Conservation (phyloP, 148 eudicot species). For the Amaranthus hypochondriacus region DNA sequence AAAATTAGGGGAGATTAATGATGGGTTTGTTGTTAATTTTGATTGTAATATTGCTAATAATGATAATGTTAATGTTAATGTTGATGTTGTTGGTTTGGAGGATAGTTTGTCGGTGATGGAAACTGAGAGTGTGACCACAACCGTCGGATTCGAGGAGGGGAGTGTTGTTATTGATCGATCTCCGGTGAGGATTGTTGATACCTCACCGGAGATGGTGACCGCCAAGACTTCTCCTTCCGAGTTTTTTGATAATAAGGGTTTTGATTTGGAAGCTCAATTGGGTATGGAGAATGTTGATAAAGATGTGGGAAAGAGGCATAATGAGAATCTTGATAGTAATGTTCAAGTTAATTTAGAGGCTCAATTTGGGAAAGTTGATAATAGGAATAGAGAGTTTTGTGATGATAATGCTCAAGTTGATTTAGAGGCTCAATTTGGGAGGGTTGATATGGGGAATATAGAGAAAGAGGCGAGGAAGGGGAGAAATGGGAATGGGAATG, state of each 20-base stretch:
- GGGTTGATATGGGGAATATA: constrained; percentile 1
- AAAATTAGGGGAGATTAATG: constrained; percentile 38
- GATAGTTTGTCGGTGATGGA: constrained; percentile 61
- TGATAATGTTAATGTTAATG: constrained; percentile 14
- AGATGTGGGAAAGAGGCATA: constrained; percentile 23
- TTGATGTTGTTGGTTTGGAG: constrained; percentile 34
- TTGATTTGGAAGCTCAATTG: constrained; percentile 44
- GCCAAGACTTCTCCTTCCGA: constrained; percentile 42
- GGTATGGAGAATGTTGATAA: constrained; percentile 16
- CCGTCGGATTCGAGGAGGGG: constrained; percentile 56
- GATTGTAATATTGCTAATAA: constrained; percentile 3
- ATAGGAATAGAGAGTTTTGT: not conserved
- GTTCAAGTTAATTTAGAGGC: constrained; percentile 2
- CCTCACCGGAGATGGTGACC: constrained; percentile 59
- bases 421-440: constrained; percentile 9
- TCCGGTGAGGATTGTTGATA: constrained; percentile 50
- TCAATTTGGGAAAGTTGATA: constrained; percentile 1
- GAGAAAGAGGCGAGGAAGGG: constrained; percentile 22
- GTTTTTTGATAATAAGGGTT: constrained; percentile 34
- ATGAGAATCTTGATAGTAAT: constrained; percentile 13
- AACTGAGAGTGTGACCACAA: constrained; percentile 62
- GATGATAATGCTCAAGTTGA: too few relatives aligned
- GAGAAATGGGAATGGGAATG: constrained; percentile 32
- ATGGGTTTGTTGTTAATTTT: constrained; percentile 14
- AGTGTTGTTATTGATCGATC: constrained; percentile 43